Base-by-base conservation (phyloP, 805 yeast genomes). In the Ogataea minuta region DNA sequence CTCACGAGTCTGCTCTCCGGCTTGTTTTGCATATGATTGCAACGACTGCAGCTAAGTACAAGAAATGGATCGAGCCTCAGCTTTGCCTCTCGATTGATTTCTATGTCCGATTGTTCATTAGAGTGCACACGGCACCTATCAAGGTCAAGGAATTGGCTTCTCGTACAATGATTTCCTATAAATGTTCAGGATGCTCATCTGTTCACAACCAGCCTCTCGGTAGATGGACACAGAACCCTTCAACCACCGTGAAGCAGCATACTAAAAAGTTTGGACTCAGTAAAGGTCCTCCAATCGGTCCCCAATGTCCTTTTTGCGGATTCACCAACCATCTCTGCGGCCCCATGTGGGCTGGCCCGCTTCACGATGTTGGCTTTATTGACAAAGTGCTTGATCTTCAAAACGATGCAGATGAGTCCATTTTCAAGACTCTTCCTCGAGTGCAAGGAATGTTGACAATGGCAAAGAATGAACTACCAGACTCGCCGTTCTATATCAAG, bases 1-100 rank as follows among this genome's bases (percentile, higher is more conserved):
- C 91, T 14, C 99, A 93, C 64, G 99, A 93, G 61, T 83, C 89
- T 24, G 99, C 98, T 0, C 66, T 93, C 43, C 71, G 99, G 56
- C 69, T 93, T 42, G 93, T 93, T 4, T 67, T 93, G 31, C 76
- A 81, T 47, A 70, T 82, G 67, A 76, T 93, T 36, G 83, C 87
- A 6, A 68, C 77, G 19, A 79, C 87, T 12, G 98, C 98, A 15
- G 96, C 96, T 11, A 82, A 86, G 52, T 88, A 93, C 59, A 90
- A 86, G 52, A 83, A 85, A 55, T 63, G 83, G 8, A 84, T 93
- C 41, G 96, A 86, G 57, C 99, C 99, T 2, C 69, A 89, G 43
- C 62, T 93, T 50, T 79, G 86, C 41, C 70, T 93, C 39, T 84
- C 95, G 21, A 89, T 93, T 51, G 99, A 93, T 64, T 93, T 87